phyloP scores from a whole-genome alignment of 2,329 filamentous ascomycete genomes.

The Nannizziopsis arthrosporioides region DNA sequence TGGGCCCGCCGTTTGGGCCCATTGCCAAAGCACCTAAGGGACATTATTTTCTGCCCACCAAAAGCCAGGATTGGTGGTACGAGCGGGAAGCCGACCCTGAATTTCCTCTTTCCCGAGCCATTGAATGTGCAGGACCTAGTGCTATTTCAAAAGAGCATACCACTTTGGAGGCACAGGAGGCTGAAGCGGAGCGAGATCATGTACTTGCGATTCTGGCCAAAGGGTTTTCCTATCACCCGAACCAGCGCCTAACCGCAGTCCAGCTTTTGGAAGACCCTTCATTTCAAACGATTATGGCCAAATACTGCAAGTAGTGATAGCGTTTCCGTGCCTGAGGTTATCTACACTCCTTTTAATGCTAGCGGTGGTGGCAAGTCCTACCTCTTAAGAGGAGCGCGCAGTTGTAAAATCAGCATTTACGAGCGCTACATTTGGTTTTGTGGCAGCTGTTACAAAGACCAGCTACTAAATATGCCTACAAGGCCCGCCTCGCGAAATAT shows the following conservation, averaged over 20 bases:
- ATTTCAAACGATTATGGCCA: constrained; percentile 22
- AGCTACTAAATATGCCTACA: no score
- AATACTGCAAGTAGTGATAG: constrained; percentile 4
- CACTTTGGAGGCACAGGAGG: no score
- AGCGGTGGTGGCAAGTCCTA: no score
- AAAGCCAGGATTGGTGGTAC: constrained; percentile 21
- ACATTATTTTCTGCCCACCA: constrained; percentile 13
- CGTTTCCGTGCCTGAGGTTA: no score
- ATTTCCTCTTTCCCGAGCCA: neutral
- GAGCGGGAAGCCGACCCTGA: constrained; percentile 15
- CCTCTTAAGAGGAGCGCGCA: no score
- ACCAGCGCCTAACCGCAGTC: constrained; percentile 19
- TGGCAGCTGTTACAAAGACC: no score
- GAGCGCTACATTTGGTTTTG: no score
- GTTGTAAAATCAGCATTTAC: no score
- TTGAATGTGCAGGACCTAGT: neutral
- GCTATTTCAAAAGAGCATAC: no score
- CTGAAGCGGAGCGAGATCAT: constrained; percentile 12
- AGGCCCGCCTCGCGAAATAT: no score
- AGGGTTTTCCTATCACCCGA: constrained; percentile 20
- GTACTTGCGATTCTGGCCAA: constrained; percentile 17
- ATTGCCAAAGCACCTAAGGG: no score
- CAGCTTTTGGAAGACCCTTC: constrained; percentile 21
- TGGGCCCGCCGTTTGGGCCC: constrained; percentile 20
- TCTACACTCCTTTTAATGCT: no score